Evolutionary conservation across 306 rosid species (phyloP).

Genomic region (Fagus crenata): DNA sequence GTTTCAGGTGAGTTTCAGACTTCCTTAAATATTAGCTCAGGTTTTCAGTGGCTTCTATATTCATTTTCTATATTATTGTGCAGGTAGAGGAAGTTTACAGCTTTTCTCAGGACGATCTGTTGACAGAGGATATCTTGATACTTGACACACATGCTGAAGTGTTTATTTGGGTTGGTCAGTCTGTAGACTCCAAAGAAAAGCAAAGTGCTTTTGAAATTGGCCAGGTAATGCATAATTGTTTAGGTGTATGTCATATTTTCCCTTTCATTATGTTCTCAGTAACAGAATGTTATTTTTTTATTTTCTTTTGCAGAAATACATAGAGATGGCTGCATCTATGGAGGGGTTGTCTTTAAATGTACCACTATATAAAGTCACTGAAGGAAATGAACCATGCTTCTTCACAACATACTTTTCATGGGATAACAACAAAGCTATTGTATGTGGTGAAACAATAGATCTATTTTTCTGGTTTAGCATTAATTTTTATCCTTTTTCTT

Average conservation of each 20-base stretch:
- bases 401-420: slow-evolving; percentile 92
- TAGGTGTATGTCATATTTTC: slow-evolving; percentile 12
- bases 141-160: slow-evolving; percentile 99
- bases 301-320: slow-evolving; percentile 67
- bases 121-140: slow-evolving; percentile 88
- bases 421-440: slow-evolving; percentile 80
- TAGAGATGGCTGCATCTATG: slow-evolving; percentile 77
- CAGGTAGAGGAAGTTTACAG: slow-evolving; percentile 89
- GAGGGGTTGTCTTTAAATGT: slow-evolving; percentile 81
- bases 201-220: slow-evolving; percentile 81
- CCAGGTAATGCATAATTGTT: slow-evolving; percentile 54
- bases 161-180: slow-evolving; percentile 94
- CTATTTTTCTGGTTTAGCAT: slow-evolving; percentile 28
- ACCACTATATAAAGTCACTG: slow-evolving; percentile 86
- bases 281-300: slow-evolving; percentile 4
- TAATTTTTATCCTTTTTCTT: neutral
- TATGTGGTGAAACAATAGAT: slow-evolving; percentile 43
- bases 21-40: slow-evolving; percentile 7
- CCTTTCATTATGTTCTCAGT: neutral
- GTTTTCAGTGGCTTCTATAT: slow-evolving; percentile 28
- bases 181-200: slow-evolving; percentile 82
- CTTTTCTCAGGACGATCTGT: slow-evolving; percentile 91
- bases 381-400: slow-evolving; percentile 97
- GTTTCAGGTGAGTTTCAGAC: slow-evolving; percentile 70
- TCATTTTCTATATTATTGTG: slow-evolving; percentile 27